Evolutionary conservation across 805 yeast species (phyloP), one percentile per base, ranked within the genome.

Genomic region (Starmera pachycereana): DNA sequence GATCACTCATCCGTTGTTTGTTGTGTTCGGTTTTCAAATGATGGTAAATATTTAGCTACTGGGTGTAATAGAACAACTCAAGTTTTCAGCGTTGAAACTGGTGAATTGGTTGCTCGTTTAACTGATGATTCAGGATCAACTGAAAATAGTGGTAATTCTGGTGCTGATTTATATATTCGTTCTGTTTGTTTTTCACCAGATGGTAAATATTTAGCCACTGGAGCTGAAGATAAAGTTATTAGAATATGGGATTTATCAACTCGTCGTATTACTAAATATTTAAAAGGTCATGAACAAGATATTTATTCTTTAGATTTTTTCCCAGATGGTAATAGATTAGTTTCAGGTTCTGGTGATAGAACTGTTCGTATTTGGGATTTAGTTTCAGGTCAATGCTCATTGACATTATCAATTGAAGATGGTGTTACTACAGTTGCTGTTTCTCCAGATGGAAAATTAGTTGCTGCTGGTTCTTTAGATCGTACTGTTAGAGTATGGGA

Each of bases 341-440:
- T 90, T 27, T 82, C 95, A 14, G 98, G 98, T 32, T 81, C 94
- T 12, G 98, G 98, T 42, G 98, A 90, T 65, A 77, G 95, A 54
- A 87, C 96, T 13, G 97, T 90, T 30, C 76, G 96, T 59, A 82
- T 92, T 56, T 90, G 98, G 98, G 96, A 90, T 62, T 74, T 89
- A 57, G 77, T 84, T 51, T 74, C 87, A 32, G 92, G 95, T 19
- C 88, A 85, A 65, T 86, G 96, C 60, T 78, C 88, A 18, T 71
- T 88, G 55, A 88, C 96, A 36, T 70, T 90, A 49, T 76, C 88
- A 13, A 89, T 90, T 53, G 97, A 90, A 63, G 97, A 90, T 60
- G 98, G 98, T 51, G 97, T 90, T 40, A 90, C 98, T 41, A 90
- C 98, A 0, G 97, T 90, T 36, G 96, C 97, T 16, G 90, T 90